Base-by-base conservation (phyloP, 768 basidiomycete genomes). In the Chlorophyllum brunneum region DNA sequence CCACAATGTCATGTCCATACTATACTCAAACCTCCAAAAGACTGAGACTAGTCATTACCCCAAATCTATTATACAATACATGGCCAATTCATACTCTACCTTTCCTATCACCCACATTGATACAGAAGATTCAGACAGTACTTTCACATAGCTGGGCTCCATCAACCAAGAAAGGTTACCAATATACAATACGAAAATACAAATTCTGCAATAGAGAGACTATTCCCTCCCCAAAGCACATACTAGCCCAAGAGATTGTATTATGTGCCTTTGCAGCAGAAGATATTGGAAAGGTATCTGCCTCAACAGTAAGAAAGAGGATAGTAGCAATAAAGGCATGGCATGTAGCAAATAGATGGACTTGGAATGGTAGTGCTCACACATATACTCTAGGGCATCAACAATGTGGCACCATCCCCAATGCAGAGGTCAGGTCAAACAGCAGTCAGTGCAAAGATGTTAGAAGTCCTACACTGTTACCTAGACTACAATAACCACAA, bases 261-360 rank as follows among this genome's bases (percentile, higher is more conserved):
- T 29, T 73, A 1, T 42, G 65, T 4, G 44, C 57, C 7, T 74
- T 72, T 29, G 46, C 59, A 0, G 61, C 66, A 1, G 33, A 52
- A 0, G 42, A 39, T 1, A 56, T 62, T 0, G 63, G 67, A 0
- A 18, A 44, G 0, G 37, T 49, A 1, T 56, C 63, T 0, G 58
- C 56, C 0, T 49, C 49, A 8, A 63, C 66, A 1, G 54, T 70
- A n/a, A 51, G 56, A 7, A 66, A 61, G 5, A 69, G 70, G 66
- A 24, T 70, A 0, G 59, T 65, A 0, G 63, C 63, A 0, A 44
- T 73, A 0, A 58, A 66, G 2, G 60, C 63, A 4, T 75, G 72
- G 69, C 72, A 76, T 43, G 54, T 46, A 13, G 27, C 68, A 13
- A 61, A 73, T 22, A 63, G 60, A 11, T 69, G 68, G 4, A 42